Evolutionary conservation across 2,329 filamentous ascomycete genomes (phyloP).

Genomic region (Blastomyces parvus): DNA sequence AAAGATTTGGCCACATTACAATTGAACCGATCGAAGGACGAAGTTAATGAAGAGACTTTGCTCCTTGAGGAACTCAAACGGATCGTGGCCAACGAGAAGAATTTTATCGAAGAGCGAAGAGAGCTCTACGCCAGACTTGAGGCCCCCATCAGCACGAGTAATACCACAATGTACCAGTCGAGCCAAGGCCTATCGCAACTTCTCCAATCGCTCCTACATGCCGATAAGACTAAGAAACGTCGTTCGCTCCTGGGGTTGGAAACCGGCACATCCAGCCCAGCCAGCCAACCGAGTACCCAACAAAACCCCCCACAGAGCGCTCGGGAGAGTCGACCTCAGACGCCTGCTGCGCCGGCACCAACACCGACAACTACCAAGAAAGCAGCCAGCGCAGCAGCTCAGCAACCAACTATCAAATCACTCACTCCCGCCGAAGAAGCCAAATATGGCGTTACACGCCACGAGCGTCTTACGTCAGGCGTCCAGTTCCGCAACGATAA

Average conservation of each 20-base stretch:
- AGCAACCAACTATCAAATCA: conserved; percentile 53
- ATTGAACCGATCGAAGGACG: conserved; percentile 69
- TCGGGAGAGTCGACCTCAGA: conserved; percentile 25
- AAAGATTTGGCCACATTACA: conserved; percentile 78
- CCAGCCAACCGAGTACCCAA: conserved; percentile 41
- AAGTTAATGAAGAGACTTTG: conserved; percentile 85
- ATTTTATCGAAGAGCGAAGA: conserved; percentile 75
- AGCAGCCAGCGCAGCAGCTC: conserved; percentile 31
- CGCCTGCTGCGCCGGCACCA: conserved; percentile 29
- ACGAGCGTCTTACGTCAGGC: conserved; percentile 75
- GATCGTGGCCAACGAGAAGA: conserved; percentile 77
- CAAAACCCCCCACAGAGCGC: conserved; percentile 27
- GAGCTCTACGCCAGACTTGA: conserved; percentile 83
- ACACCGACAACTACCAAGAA: conserved; percentile 30
- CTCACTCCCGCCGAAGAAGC: conserved; percentile 66
- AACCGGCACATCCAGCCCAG: conserved; percentile 37
- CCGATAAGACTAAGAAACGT: conserved; percentile 83
- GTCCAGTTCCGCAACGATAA: conserved; percentile 73
- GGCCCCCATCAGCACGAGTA: conserved; percentile 60
- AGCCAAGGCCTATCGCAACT: conserved; percentile 70
- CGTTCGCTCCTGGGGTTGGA: conserved; percentile 59
- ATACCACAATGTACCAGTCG: conserved; percentile 68
- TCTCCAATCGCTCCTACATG: conserved; percentile 69
- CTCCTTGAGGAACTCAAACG: conserved; percentile 83
- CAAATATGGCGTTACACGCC: conserved; percentile 73